These are phyloP conservation scores for Aspergillus haitiensis DNA, from an alignment of 495 filamentous ascomycete species.

Conservation along the genomic window DNA sequence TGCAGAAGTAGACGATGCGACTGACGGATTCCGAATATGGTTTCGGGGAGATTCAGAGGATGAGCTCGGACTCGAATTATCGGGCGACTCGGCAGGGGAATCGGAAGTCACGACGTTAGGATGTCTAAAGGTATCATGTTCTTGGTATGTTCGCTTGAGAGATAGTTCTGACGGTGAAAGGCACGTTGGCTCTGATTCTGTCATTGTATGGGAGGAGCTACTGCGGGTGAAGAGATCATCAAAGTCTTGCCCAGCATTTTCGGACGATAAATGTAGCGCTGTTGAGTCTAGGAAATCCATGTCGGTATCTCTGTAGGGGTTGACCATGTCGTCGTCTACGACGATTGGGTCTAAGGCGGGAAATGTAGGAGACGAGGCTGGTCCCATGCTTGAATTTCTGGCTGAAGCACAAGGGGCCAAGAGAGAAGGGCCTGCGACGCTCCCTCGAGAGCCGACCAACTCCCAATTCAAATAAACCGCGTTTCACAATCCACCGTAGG, in stretches of 20 bases:
- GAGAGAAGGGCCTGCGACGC: slow-evolving; percentile 15
- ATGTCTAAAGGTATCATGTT: slow-evolving; percentile 40
- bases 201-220: slow-evolving; percentile 32
- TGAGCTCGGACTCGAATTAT: slow-evolving; percentile 46
- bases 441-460: slow-evolving; percentile 12
- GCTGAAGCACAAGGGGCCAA: slow-evolving; percentile 9
- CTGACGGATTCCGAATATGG: slow-evolving; percentile 41
- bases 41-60: slow-evolving; percentile 47
- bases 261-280: slow-evolving; percentile 38
- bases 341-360: slow-evolving; percentile 47
- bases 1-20: slow-evolving; percentile 43
- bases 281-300: slow-evolving; percentile 47
- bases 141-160: slow-evolving; percentile 34
- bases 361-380: slow-evolving; percentile 44
- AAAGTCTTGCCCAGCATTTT: slow-evolving; percentile 44
- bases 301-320: slow-evolving; percentile 41
- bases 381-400: slow-evolving; percentile 41
- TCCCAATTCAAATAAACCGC: slow-evolving; percentile 1
- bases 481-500: slow-evolving; percentile 1
- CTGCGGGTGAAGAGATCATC: slow-evolving; percentile 45
- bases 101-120: slow-evolving; percentile 37
- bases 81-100: slow-evolving; percentile 46
- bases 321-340: slow-evolving; percentile 50
- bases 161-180: slow-evolving; percentile 35
- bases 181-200: slow-evolving; percentile 32